phyloP scores from a whole-genome alignment of 352 stramenopile species.

The Lagenidium giganteum region DNA sequence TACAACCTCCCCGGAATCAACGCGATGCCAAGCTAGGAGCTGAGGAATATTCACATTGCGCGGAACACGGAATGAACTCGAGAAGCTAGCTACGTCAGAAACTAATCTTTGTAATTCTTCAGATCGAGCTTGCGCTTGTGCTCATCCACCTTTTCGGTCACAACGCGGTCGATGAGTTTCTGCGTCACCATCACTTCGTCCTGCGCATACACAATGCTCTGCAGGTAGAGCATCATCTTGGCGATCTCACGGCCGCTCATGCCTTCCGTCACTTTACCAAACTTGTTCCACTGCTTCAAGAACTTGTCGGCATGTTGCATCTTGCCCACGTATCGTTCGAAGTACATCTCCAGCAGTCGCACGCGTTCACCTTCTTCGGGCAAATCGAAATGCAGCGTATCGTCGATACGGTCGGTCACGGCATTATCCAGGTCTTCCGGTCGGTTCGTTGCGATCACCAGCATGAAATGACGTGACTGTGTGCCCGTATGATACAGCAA shows the following conservation, averaged over 20 bases:
- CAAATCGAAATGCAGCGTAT: conserved; percentile 75
- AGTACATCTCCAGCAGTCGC: conserved; percentile 68
- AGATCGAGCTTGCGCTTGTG: conserved; percentile 65
- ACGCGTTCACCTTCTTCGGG: conserved; percentile 58
- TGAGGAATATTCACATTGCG: too few species aligned
- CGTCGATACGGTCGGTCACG: conserved; percentile 79
- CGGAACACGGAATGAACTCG: too few species aligned
- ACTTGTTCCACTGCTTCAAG: conserved; percentile 30
- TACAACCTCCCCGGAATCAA: too few species aligned
- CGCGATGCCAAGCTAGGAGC: too few species aligned
- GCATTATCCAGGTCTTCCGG: conserved; percentile 75
- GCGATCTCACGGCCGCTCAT: conserved; percentile 86
- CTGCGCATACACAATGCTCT: conserved; percentile 78
- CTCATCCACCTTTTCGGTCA: conserved; percentile 69
- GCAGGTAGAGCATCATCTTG: conserved; percentile 85
- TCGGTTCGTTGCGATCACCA: conserved; percentile 82
- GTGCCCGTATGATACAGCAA: conserved; percentile 78
- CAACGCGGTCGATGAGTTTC: conserved; percentile 49
- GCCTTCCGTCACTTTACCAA: conserved; percentile 50
- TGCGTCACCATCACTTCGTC: conserved; percentile 46
- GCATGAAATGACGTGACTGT: conserved; percentile 69
- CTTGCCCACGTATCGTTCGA: conserved; percentile 45
- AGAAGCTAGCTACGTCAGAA: too few species aligned
- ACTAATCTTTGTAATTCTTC: conserved; percentile 38
- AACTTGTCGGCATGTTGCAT: conserved; percentile 14